Evolutionary conservation across 2,329 filamentous ascomycete genomes (phyloP).

Genomic region (Colletotrichum kahawae): DNA sequence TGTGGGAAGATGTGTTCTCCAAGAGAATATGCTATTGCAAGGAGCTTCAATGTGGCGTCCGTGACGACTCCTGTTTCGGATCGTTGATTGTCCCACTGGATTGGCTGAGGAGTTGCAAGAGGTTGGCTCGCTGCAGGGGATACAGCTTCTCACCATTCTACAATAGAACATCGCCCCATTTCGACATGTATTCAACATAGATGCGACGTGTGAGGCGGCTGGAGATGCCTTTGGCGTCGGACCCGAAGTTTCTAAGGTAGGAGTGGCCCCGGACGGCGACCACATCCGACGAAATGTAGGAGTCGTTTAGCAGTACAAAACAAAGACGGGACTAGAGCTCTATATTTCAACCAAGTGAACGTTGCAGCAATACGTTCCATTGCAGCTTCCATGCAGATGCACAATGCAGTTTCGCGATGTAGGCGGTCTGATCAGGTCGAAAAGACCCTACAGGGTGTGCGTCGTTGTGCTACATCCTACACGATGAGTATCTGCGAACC

Average conservation of each 20-base stretch:
- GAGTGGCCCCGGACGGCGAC: not conserved
- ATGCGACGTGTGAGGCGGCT: not conserved
- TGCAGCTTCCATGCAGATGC: not conserved
- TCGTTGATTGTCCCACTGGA: not conserved
- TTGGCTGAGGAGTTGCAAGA: not conserved
- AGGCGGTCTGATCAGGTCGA: not conserved
- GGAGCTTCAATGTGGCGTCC: not conserved
- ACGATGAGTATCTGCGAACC: not conserved
- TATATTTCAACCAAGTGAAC: not conserved
- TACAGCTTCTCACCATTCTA: not conserved
- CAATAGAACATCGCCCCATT: not conserved
- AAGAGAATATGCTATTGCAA: not conserved
- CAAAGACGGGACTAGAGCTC: not conserved
- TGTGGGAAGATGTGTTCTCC: not conserved
- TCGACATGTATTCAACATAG: not conserved
- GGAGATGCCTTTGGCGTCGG: not conserved
- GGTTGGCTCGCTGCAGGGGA: not conserved
- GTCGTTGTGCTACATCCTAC: not conserved
- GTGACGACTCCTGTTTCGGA: not conserved
- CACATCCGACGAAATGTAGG: not conserved
- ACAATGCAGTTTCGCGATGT: not conserved
- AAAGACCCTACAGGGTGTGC: not conserved
- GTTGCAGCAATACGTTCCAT: not conserved
- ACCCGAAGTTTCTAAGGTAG: not conserved
- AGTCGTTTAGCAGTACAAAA: not conserved